Base-by-base conservation (phyloP, 345 rosid genomes). In the Raphanus sativus region DNA sequence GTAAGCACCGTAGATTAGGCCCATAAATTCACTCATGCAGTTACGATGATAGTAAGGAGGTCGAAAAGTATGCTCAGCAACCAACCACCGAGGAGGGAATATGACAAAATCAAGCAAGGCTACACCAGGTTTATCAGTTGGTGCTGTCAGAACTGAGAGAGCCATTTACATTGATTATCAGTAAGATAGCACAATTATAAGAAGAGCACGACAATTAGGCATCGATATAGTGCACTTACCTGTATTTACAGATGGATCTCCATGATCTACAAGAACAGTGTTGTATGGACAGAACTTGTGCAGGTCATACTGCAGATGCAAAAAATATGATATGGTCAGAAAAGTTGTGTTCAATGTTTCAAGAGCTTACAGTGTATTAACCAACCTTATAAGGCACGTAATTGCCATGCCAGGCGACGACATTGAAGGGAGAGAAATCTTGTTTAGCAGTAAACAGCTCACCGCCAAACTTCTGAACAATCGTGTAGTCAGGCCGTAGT, bases 11-110 rank as follows among this genome's bases (percentile, higher is more conserved):
- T 86, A 78, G 75, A 94, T 86, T 61, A 90, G 86, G 38, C 98
- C 98, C 98, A 92, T 95, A 84, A 92, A 92, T 80, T 95, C 99
- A 83, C 99, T 95, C 99, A 92, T 95, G 77, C 99, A 95, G 81
- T 95, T 95, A 55, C 99, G 98, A 80, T 95, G 98, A 81, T 90
- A 95, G 79, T 90, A 92, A 62, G 98, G 97, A 68, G 99, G 98
- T 66, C 94, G 87, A 77, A 94, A 94, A 55, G 99, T 94, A 83
- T 94, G 97, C 81, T 94, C 99, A 4, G 97, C 90, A 11, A 95
- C 99, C 86, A 90, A 83, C 99, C 99, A 95, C 60, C 97, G 81
- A 4, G 99, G 97, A 62, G 99, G 99, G 66, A 95, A 95, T 70
- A 95, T 81, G 63, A 95, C 98, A 83, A 95, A 95, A 85, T 95